These are phyloP conservation scores for Ophiocordyceps camponoti-floridani DNA, from an alignment of 2,329 filamentous ascomycete genomes.

Conservation along the genomic window DNA sequence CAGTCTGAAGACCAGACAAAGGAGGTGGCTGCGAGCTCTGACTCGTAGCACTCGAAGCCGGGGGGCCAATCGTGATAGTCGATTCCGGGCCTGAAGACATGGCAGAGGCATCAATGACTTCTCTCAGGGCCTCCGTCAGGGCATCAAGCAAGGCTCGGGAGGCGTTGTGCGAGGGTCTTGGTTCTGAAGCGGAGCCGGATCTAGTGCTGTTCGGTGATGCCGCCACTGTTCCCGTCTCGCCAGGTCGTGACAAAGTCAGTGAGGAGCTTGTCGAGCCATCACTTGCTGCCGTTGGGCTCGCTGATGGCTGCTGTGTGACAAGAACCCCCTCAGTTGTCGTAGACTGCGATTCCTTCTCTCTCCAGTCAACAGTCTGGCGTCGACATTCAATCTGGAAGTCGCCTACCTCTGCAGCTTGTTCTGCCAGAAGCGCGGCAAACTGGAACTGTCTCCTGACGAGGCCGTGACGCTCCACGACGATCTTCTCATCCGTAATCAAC, in stretches of 20 bases:
- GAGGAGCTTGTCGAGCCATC: not conserved
- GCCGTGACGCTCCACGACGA: not conserved
- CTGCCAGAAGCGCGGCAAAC: conserved; percentile 6
- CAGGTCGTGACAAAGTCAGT: not conserved
- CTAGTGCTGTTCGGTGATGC: not conserved
- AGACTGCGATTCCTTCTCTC: not conserved
- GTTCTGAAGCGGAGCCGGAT: not conserved
- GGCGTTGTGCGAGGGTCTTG: not conserved
- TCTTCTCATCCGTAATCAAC: conserved; percentile 1
- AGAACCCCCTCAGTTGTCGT: not conserved
- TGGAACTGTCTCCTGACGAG: conserved; percentile 8
- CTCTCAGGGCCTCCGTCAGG: conserved; percentile 5
- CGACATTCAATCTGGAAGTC: not conserved
- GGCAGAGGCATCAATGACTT: conserved; percentile 1
- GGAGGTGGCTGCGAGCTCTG: not conserved
- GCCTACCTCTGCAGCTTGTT: conserved; percentile 4
- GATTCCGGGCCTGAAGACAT: not conserved
- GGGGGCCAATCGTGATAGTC: not conserved
- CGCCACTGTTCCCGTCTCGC: not conserved
- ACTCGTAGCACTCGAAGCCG: not conserved
- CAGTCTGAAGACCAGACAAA: too few relatives aligned
- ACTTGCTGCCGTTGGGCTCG: not conserved
- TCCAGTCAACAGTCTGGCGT: not conserved
- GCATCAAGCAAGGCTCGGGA: conserved; percentile 2
- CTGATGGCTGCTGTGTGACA: not conserved